Conservation (phyloP, 1,139 yeast species). For the Debaryomyces sp. region DNA sequence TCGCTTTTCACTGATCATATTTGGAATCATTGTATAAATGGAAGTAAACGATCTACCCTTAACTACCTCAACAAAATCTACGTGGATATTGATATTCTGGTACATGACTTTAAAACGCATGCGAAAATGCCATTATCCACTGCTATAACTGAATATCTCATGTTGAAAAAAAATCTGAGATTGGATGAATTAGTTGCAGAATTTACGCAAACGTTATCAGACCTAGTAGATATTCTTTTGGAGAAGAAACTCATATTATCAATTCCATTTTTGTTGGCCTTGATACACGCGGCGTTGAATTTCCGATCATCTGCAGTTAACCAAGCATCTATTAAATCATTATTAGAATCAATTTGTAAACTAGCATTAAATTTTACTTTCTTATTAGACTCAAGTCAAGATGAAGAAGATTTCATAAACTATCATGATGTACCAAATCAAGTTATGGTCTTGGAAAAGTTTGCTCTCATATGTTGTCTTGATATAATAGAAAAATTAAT, state of each 20-base stretch:
- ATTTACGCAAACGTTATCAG: conserved; percentile 45
- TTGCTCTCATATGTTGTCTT: conserved; percentile 50
- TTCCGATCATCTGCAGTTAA: conserved; percentile 62
- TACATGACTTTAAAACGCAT: conserved; percentile 32
- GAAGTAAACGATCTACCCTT: conserved; percentile 51
- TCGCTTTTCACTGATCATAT: conserved; percentile 38
- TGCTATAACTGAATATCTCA: conserved; percentile 37
- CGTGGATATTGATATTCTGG: conserved; percentile 35
- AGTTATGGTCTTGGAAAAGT: conserved; percentile 49
- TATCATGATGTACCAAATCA: conserved; percentile 44
- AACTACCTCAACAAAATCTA: conserved; percentile 52
- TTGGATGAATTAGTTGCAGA: conserved; percentile 46
- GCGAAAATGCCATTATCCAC: conserved; percentile 35
- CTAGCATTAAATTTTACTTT: conserved; percentile 24
- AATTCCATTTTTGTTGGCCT: conserved; percentile 57
- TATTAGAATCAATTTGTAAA: conserved; percentile 22
- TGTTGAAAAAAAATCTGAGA: conserved; percentile 42
- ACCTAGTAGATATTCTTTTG: conserved; percentile 30
- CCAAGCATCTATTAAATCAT: conserved; percentile 25
- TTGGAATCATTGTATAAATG: conserved; percentile 49
- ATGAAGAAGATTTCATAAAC: conserved; percentile 38
- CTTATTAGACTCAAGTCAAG: conserved; percentile 30
- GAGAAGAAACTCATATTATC: conserved; percentile 31
- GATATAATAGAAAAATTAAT: conserved; percentile 55
- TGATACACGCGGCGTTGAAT: conserved; percentile 53